Evolutionary conservation across 306 rosid species (phyloP), one percentile per base, ranked within the genome.

Genomic region (Quercus berberidifolia): DNA sequence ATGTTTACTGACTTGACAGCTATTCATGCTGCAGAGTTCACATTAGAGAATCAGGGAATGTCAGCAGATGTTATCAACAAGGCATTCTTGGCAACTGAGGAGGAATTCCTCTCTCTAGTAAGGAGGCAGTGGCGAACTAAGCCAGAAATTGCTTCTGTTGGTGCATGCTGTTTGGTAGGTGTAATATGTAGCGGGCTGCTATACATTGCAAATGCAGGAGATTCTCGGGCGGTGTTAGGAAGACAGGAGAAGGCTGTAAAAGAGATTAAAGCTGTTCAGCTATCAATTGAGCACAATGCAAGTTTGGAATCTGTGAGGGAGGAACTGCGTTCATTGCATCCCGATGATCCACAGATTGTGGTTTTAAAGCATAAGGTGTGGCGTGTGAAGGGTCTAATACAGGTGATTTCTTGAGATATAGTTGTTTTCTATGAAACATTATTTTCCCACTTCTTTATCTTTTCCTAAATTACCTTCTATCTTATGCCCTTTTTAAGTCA

Each of bases 351-450:
- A 21, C 89, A 90, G 86, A 91, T 96, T 55, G 98, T 96, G 55
- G 87, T 96, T 31, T 79, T 90, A 82, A 96, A 89, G 84, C 98
- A 96, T 88, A 89, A 87, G 80, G 99, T 91, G 77, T 96, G 99
- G 99, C 99, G 99, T 4, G 99, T 96, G 84, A 96, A 96, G 91
- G 99, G 99, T 83, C 76, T 96, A 52, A 96, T 96, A 79, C 99
- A 96, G 99, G 99, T 94, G 56, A 81, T 41, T 70, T 55, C 63
- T 74, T 81, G 67, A 46, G 52, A 3, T 30, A 26, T 67, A 62
- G 26, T 49, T 51, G 31, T 21, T 55, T 55, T 13, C 5, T 59
- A 43, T 5, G 46, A 56, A 69, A 28, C 9, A 21, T n/a, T n/a
- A 51, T 3, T 19, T 46, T 49, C 63, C 54, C 17, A 12, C 57